A percentile compares a stretch with the other conserved stretches of the same genome.
phyloP scores from a whole-genome alignment of 257 asterid genomes.

The Capsicum chinense region DNA sequence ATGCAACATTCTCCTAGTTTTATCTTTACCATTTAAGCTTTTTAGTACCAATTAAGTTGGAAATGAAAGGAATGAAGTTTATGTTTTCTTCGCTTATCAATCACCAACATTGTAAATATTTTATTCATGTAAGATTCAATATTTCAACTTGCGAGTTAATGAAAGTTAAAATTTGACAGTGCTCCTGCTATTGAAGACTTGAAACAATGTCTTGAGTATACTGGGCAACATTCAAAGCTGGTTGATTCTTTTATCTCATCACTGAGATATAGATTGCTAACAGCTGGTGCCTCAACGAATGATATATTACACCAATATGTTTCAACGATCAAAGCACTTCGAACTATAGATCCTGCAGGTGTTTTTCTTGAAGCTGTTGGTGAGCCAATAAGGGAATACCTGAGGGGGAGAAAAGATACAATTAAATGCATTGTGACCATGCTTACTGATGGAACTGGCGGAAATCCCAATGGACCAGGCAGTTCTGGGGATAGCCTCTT shows the following conservation, averaged over 20 bases:
- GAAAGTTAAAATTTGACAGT: slow-evolving; percentile 54
- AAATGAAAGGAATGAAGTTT: neutral
- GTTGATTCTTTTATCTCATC: slow-evolving; percentile 95
- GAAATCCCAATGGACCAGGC: slow-evolving; percentile 76
- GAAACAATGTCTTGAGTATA: slow-evolving; percentile 85
- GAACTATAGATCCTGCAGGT: slow-evolving; percentile 98
- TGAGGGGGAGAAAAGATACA: slow-evolving; percentile 95
- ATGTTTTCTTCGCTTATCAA: slow-evolving; percentile 20
- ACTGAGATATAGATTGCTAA: slow-evolving; percentile 79
- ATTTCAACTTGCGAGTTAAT: slow-evolving; percentile 8
- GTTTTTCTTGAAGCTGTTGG: slow-evolving; percentile 97
- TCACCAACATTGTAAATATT: slow-evolving; percentile 12
- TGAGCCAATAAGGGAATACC: slow-evolving; percentile 95
- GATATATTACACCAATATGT: slow-evolving; percentile 93
- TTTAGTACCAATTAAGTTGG: slow-evolving; percentile 22
- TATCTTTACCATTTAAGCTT: neutral
- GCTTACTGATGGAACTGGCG: slow-evolving; percentile 98
- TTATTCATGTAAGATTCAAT: slow-evolving; percentile 21
- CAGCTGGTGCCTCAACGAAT: slow-evolving; percentile 98
- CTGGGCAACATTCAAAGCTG: slow-evolving; percentile 97
- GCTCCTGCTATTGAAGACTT: slow-evolving; percentile 95
- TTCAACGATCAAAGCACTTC: slow-evolving; percentile 95
- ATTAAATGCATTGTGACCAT: slow-evolving; percentile 94
- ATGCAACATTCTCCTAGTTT: slow-evolving; percentile 23
- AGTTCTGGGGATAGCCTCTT: slow-evolving; percentile 92